phyloP scores from a whole-genome alignment of 164 flowering plant genomes.

The Magnolia changhungtana region DNA sequence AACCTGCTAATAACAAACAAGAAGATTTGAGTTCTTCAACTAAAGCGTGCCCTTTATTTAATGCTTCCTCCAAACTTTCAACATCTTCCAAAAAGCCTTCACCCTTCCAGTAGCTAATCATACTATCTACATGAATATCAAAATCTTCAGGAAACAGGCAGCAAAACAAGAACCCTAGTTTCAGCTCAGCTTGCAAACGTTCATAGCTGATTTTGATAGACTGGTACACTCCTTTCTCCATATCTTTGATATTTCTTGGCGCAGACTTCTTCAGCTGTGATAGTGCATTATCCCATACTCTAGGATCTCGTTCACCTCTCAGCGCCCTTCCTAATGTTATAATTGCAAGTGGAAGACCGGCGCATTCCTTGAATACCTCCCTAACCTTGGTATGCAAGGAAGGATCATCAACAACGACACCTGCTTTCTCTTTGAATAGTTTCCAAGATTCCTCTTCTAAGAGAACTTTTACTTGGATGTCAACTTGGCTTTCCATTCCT shows the following conservation, averaged over 20 bases:
- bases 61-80: conserved; percentile 7
- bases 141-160: conserved; percentile 12
- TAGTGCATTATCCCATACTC: conserved; percentile 10
- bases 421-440: conserved; percentile 6
- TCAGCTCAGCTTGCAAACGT: not conserved
- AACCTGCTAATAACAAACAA: conserved; percentile 6
- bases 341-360: conserved; percentile 10
- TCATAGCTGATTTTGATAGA: conserved; percentile 12
- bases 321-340: conserved; percentile 10
- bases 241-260: not conserved
- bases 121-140: not conserved
- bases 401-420: not conserved
- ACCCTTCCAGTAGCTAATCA: conserved; percentile 15
- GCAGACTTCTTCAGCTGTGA: conserved; percentile 1
- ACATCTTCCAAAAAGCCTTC: conserved; percentile 22
- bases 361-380: conserved; percentile 8
- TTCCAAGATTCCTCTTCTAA: conserved; percentile 11
- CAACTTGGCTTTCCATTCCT: conserved; percentile 5
- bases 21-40: conserved; percentile 16
- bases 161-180: conserved; percentile 8
- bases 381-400: not conserved
- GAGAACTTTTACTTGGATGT: conserved; percentile 5
- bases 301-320: not conserved
- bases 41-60: conserved; percentile 21
- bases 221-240: conserved; percentile 3